Evolutionary conservation across 2,329 filamentous ascomycete species (phyloP).

Genomic region (Colletotrichum sp.): DNA sequence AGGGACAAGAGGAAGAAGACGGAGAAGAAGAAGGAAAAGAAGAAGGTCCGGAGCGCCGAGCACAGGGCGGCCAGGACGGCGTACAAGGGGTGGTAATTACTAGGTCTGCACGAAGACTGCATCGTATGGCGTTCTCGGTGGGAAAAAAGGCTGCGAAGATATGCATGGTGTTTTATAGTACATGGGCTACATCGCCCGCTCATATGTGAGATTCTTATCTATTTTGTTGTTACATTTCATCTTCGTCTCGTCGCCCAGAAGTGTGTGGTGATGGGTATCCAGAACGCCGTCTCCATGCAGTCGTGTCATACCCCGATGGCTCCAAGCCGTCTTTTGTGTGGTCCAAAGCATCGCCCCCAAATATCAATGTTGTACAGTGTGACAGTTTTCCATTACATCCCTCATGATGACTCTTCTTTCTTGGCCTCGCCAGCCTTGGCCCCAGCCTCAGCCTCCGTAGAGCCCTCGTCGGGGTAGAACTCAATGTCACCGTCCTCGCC

Average conservation of each 20-base stretch:
- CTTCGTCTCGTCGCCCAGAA: neutral
- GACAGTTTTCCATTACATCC: neutral
- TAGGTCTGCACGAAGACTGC: neutral
- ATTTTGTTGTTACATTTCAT: conserved; percentile 1
- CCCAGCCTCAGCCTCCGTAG: neutral
- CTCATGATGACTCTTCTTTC: neutral
- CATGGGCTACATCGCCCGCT: conserved; percentile 14
- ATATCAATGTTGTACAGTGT: neutral
- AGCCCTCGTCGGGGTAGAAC: conserved; percentile 80
- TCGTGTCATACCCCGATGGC: neutral
- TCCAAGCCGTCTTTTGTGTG: neutral
- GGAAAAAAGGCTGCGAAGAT: conserved; percentile 1
- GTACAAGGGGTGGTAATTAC: conserved; percentile 57
- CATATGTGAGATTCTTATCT: conserved; percentile 7
- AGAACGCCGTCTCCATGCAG: conserved; percentile 15
- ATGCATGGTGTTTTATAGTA: conserved; percentile 13
- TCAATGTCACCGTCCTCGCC: conserved; percentile 86
- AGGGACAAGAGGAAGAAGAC: conserved; percentile 82
- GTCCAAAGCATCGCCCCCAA: neutral
- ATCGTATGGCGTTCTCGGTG: conserved; percentile 20
- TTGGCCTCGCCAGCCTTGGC: neutral
- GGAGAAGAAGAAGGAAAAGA: conserved; percentile 82
- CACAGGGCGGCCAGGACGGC: conserved; percentile 75
- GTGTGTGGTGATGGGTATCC: conserved; percentile 7
- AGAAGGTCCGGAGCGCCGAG: conserved; percentile 79